phyloP scores from a whole-genome alignment of 164 flowering plant genomes.

The Cinnamomum micranthum region DNA sequence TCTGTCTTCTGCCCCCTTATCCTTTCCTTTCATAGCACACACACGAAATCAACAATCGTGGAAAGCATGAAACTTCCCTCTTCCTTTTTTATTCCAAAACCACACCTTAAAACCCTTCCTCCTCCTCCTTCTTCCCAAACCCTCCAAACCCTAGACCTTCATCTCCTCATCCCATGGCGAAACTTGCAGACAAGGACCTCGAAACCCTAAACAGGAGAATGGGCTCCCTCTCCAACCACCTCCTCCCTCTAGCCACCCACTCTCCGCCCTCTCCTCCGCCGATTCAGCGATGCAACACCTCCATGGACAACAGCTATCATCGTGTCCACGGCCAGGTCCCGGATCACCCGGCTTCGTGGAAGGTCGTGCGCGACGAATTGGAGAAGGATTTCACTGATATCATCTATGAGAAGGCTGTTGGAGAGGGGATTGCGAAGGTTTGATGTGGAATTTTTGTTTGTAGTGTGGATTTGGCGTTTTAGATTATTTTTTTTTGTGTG shows the following conservation, averaged over 20 bases:
- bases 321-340: constrained; percentile 70
- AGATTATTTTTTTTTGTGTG: too few relatives aligned
- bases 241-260: constrained; percentile 25
- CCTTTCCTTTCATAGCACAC: too few relatives aligned
- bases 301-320: constrained; percentile 55
- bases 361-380: constrained; percentile 34
- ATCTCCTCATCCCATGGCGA: constrained; percentile 24
- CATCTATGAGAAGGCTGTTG: constrained; percentile 75
- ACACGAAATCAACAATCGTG: too few relatives aligned
- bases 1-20: too few relatives aligned
- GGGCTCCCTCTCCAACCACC: constrained; percentile 46
- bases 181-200: constrained; percentile 27
- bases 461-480: too few relatives aligned
- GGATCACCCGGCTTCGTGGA: constrained; percentile 52
- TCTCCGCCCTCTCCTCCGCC: constrained; percentile 1
- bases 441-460: background rate
- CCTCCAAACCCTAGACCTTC: background rate
- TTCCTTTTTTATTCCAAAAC: background rate
- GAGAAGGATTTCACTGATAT: constrained; percentile 69
- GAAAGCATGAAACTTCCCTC: too few relatives aligned
- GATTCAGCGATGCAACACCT: constrained; percentile 9
- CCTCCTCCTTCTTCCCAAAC: background rate
- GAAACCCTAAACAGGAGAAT: constrained; percentile 31
- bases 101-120: background rate
- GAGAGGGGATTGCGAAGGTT: constrained; percentile 93